These are phyloP conservation scores for Hypoxylon perforatum DNA, from an alignment of 495 filamentous ascomycete species.

Conservation along the genomic window DNA sequence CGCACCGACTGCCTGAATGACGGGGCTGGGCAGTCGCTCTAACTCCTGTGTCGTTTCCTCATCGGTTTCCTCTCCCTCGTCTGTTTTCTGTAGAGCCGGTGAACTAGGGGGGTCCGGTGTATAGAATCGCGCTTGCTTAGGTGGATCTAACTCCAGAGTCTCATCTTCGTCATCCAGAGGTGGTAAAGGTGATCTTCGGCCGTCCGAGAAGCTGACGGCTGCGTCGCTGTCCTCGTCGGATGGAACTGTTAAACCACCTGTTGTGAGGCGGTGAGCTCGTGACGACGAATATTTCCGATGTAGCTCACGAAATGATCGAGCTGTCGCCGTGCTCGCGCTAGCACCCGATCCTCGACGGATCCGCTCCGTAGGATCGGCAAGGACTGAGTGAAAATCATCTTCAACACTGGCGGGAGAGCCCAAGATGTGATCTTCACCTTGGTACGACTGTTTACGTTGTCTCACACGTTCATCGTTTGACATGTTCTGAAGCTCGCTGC, in stretches of 20 bases:
- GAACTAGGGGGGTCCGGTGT: constrained; percentile 56
- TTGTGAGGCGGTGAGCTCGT: constrained; percentile 46
- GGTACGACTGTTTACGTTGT: constrained; percentile 51
- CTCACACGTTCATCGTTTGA: constrained; percentile 79
- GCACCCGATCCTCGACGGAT: constrained; percentile 63
- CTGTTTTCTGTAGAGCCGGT: constrained; percentile 40
- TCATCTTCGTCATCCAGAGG: constrained; percentile 59
- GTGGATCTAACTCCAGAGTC: constrained; percentile 14
- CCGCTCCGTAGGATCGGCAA: constrained; percentile 45
- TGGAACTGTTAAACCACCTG: constrained; percentile 51
- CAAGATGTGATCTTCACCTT: constrained; percentile 46
- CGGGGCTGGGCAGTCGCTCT: constrained; percentile 51
- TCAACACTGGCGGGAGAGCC: constrained; percentile 37
- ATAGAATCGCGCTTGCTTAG: constrained; percentile 53
- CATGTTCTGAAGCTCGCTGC: constrained; percentile 85
- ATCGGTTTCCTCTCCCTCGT: constrained; percentile 27
- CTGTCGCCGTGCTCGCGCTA: constrained; percentile 67
- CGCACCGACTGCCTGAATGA: constrained; percentile 53
- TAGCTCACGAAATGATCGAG: constrained; percentile 64
- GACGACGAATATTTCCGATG: constrained; percentile 63
- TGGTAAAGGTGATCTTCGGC: constrained; percentile 63
- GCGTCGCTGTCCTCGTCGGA: constrained; percentile 68
- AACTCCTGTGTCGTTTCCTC: constrained; percentile 38
- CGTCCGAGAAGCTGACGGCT: constrained; percentile 66
- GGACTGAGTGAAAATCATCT: constrained; percentile 52